Evolutionary conservation across 2,329 filamentous ascomycete genomes (phyloP).

Genomic region (Zymoseptoria pseudotritici): DNA sequence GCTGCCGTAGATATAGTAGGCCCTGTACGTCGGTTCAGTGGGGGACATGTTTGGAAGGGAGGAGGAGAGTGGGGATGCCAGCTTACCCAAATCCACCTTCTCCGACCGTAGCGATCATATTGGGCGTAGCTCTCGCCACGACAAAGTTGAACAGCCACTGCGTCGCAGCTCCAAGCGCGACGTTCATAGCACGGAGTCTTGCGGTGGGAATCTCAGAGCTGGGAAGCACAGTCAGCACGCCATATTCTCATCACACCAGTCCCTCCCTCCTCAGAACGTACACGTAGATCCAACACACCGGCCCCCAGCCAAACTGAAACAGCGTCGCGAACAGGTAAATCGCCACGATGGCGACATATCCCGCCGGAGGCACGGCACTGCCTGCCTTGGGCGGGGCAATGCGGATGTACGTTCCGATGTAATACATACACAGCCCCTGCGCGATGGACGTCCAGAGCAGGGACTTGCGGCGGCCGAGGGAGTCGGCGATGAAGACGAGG

Average conservation of each 20-base stretch:
- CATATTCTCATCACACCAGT: too few species aligned
- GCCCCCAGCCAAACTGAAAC: constrained; percentile 61
- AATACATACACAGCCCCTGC: constrained; percentile 57
- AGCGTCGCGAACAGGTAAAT: constrained; percentile 66
- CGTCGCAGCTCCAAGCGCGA: constrained; percentile 59
- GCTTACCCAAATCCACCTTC: constrained; percentile 41
- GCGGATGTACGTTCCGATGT: constrained; percentile 64
- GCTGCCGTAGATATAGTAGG: constrained; percentile 61
- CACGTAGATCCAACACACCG: constrained; percentile 65
- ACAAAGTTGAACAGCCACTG: constrained; percentile 65
- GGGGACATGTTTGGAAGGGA: constrained; percentile 19
- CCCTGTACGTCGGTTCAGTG: constrained; percentile 34
- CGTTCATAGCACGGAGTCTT: constrained; percentile 58
- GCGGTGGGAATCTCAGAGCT: constrained; percentile 63
- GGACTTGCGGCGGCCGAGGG: constrained; percentile 58
- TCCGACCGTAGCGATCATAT: constrained; percentile 55
- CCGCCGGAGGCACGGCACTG: constrained; percentile 51
- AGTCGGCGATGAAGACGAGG: constrained; percentile 64
- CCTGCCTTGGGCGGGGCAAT: constrained; percentile 51
- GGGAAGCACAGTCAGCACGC: constrained; percentile 60
- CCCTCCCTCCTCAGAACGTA: too few species aligned
- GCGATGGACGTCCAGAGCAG: constrained; percentile 38
- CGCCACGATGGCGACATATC: constrained; percentile 62
- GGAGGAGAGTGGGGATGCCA: constrained; percentile 30
- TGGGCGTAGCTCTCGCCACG: constrained; percentile 59